A percentile compares a stretch with the other conserved stretches of the same genome.
Evolutionary conservation across 2,329 filamentous ascomycete genomes (phyloP).

Genomic region (Neofusicoccum kwambonambiense): DNA sequence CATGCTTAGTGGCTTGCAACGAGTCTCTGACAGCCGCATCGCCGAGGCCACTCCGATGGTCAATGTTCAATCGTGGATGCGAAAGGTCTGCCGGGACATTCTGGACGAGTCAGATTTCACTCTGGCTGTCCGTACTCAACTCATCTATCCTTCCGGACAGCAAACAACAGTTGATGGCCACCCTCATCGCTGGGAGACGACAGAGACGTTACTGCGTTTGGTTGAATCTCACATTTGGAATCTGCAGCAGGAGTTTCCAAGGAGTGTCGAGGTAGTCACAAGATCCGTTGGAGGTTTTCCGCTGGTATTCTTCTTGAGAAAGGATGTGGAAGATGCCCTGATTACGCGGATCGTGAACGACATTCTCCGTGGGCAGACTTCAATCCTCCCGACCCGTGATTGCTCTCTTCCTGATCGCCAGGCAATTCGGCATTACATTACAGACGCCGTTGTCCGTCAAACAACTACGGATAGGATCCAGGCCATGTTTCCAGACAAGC

Average conservation of each 20-base stretch:
- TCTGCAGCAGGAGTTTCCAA: slow-evolving; percentile 42
- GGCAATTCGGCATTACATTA: slow-evolving; percentile 37
- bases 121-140: slow-evolving; percentile 42
- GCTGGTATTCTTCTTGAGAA: slow-evolving; percentile 55
- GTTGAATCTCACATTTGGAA: slow-evolving; percentile 27
- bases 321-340: slow-evolving; percentile 34
- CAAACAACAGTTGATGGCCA: slow-evolving; percentile 42
- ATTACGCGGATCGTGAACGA: slow-evolving; percentile 29
- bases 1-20: slow-evolving; percentile 60
- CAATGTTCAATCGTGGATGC: slow-evolving; percentile 51
- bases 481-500: slow-evolving; percentile 34
- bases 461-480: slow-evolving; percentile 24
- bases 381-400: slow-evolving; percentile 29
- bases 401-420: slow-evolving; percentile 26
- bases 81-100: slow-evolving; percentile 55
- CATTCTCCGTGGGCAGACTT: slow-evolving; percentile 31
- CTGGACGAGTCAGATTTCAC: slow-evolving; percentile 60
- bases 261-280: slow-evolving; percentile 51
- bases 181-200: slow-evolving; percentile 40
- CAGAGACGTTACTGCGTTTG: slow-evolving; percentile 37
- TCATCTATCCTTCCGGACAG: slow-evolving; percentile 45
- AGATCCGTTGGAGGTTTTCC: slow-evolving; percentile 48
- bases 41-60: slow-evolving; percentile 51
- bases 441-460: slow-evolving; percentile 23
- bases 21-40: slow-evolving; percentile 49